Evolutionary conservation across 2,329 filamentous ascomycete species (phyloP), one percentile per base, ranked within the genome.

Genomic region (Aulographum hederae): DNA sequence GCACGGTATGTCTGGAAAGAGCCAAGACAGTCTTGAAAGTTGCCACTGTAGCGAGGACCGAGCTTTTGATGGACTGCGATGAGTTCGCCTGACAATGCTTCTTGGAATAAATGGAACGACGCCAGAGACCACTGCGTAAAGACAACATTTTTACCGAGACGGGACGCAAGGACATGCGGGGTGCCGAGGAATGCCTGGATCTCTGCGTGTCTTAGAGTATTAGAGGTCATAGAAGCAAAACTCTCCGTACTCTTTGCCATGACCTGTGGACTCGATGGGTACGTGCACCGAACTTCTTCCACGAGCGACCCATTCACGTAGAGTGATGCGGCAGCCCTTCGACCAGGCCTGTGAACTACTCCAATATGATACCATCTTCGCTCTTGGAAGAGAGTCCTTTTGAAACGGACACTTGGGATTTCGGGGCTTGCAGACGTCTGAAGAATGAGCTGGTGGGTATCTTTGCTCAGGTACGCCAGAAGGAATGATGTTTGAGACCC

Each of bases 1-100:
- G 89, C 86, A 44, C 79, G 73, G 48, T 98, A 98, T 0, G 91
- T 98, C 47, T 95, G 84, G 46, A 98, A 92, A 2, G 84, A 86
- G 4, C 91, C 89, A 11, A 98, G 65, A 42, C 82, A 89, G 47
- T 98, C 89, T 53, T 98, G 89, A 43, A 92, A 93, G 48, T 98
- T 98, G 12, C 89, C 89, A 46, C 82, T 76, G 43, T 98, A 98
- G 30, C 82, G 73, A 16, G 84, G 78, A 0, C 89, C 86, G 13
- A 98, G 72, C 31, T 85, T 79, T 48, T 78, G 81, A 45, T 93
- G 81, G 1, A 98, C 89, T 10, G 86, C 77, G 34, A 98, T 64
- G 37, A 92, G 69, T 51, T 98, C 89, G 46, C 95, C 86, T 36
- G 82, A 93, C 21, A 94, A 60, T 0, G 75, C 69, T 36, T 93